Evolutionary conservation across 179 eudicot genomes (phyloP).

Genomic region (Corrigiola litoralis): DNA sequence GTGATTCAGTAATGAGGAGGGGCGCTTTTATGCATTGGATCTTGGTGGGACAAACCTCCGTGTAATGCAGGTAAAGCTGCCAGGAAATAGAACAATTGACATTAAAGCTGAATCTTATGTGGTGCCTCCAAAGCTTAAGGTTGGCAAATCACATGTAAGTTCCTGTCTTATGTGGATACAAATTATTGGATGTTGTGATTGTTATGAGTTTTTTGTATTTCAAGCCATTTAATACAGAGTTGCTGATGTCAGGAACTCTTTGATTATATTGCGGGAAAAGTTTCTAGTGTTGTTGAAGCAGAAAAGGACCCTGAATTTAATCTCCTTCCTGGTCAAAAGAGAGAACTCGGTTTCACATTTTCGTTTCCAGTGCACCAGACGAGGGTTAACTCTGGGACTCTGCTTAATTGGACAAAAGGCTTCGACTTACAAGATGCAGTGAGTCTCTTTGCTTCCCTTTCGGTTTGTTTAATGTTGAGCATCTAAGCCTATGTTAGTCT

Average conservation of each 20-base stretch:
- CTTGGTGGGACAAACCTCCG: constrained; percentile 78
- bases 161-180: neutral
- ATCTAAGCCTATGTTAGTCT: neutral
- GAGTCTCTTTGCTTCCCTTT: constrained; percentile 20
- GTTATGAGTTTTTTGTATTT: neutral
- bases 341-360: constrained; percentile 73
- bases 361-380: constrained; percentile 70
- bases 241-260: constrained; percentile 48
- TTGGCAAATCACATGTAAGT: constrained; percentile 51
- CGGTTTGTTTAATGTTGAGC: neutral
- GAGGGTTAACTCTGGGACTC: constrained; percentile 45
- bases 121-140: constrained; percentile 51
- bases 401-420: constrained; percentile 65
- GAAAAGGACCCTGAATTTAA: constrained; percentile 29
- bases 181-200: neutral
- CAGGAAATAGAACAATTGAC: constrained; percentile 27
- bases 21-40: constrained; percentile 68
- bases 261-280: constrained; percentile 60
- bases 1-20: constrained; percentile 44
- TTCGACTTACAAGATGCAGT: constrained; percentile 52
- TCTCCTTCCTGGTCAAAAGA: constrained; percentile 38
- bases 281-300: constrained; percentile 36
- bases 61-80: constrained; percentile 53
- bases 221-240: constrained; percentile 5
- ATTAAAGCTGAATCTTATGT: constrained; percentile 23